Evolutionary conservation across 2,329 filamentous ascomycete species (phyloP).

Genomic region (Aspergillus brasiliensis): DNA sequence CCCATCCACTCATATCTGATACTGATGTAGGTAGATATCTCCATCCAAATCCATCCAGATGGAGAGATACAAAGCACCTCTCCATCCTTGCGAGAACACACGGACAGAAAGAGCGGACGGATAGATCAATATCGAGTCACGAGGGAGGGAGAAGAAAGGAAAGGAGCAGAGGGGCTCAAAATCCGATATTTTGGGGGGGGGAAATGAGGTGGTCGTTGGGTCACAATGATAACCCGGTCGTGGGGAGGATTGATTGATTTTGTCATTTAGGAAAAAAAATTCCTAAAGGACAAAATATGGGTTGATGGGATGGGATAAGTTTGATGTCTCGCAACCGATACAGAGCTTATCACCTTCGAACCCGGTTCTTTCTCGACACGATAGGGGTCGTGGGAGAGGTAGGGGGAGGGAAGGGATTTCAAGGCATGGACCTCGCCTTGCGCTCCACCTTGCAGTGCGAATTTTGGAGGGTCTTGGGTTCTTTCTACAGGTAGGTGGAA

Average conservation of each 20-base stretch:
- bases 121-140: background rate
- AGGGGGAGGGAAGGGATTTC: conserved; percentile 39
- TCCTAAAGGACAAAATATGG: conserved; percentile 6
- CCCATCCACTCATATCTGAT: background rate
- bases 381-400: background rate
- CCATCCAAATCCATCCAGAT: background rate
- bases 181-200: background rate
- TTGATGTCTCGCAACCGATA: conserved; percentile 56
- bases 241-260: background rate
- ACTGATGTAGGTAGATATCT: background rate
- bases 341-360: conserved; percentile 49
- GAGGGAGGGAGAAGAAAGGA: background rate
- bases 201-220: background rate
- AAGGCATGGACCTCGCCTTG: conserved; percentile 56
- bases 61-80: too few species aligned
- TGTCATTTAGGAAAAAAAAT: background rate
- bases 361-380: background rate
- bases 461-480: conserved; percentile 16
- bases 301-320: conserved; percentile 16
- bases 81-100: background rate
- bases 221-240: background rate
- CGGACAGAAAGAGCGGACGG: background rate
- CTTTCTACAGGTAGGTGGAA: background rate
- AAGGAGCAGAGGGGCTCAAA: conserved; percentile 1
- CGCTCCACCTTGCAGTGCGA: conserved; percentile 57